Evolutionary conservation across 139 green algal species (phyloP), one percentile per base, ranked within the genome.

Genomic region (Tetraselmis striata): DNA sequence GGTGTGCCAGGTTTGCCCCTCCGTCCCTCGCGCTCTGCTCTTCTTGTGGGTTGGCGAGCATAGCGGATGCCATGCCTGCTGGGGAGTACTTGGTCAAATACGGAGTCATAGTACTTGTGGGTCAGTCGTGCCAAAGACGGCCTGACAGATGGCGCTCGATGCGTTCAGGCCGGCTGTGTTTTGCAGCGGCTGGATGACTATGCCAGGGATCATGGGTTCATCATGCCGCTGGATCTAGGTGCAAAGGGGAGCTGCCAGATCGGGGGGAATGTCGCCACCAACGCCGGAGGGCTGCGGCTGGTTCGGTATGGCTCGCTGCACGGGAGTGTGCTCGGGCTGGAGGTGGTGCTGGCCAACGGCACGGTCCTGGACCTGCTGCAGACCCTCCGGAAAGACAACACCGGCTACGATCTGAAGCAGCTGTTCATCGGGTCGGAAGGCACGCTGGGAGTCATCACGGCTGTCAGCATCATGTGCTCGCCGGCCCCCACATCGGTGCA

Each of bases 361-460:
- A 90, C 80, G 0, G 89, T 98, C 31, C 80, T 99, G 83, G 94
- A 98, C 88, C 82, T 96, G 79, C 80, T 98, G 67, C 83, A 81
- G 18, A 89, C 86, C 5, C 84, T 98, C 75, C 87, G 94, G 23
- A 99, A 99, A 84, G 96, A 99, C 93, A 99, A 98, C 92, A 99
- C 97, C 0, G 96, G 97, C 32, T 98, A 97, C 79, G 95, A 98
- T 89, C 86, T 99, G 31, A 98, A 99, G 91, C 94, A 99, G 86
- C 90, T 99, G 27, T 98, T 99, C 88, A 97, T 99, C 23, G 97
- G 96, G 0, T 91, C 89, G 1, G 97, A 99, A 86, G 97, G 97
- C 59, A 98, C 92, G 18, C 88, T 99, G 74, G 97, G 94, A n/a
- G 79, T 98, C 1, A 85, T 98, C 32, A 97, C 95, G 0, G 88